Evolutionary conservation across 2,329 filamentous ascomycete species (phyloP).

Genomic region (Ophiostoma tasmaniense): DNA sequence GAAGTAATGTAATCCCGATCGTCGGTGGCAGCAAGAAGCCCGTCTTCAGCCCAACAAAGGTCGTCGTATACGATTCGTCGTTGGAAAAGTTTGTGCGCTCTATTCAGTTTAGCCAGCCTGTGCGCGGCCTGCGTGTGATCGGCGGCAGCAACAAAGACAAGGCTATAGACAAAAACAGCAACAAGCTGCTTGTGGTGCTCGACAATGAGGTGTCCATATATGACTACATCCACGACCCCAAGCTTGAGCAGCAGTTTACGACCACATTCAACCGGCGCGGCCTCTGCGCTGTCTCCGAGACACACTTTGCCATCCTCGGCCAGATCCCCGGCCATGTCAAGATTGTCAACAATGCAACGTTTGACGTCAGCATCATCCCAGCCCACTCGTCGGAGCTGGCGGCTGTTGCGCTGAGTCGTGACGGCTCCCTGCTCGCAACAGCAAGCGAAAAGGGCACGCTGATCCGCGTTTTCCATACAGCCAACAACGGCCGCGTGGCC

Average conservation of each 20-base stretch:
- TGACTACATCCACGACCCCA: constrained; percentile 63
- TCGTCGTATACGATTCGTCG: constrained; percentile 74
- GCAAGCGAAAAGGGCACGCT: constrained; percentile 89
- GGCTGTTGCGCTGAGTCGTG: constrained; percentile 69
- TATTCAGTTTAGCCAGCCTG: constrained; percentile 56
- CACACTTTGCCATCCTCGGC: constrained; percentile 73
- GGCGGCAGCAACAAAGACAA: constrained; percentile 32
- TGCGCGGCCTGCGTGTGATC: constrained; percentile 71
- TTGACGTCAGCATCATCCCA: constrained; percentile 86
- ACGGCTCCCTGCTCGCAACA: constrained; percentile 76
- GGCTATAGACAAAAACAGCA: neutral
- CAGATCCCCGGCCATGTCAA: constrained; percentile 82
- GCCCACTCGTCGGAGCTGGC: constrained; percentile 74
- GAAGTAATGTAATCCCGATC: constrained; percentile 77
- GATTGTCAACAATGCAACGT: constrained; percentile 66
- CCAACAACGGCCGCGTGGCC: constrained; percentile 68
- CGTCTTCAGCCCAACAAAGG: constrained; percentile 78
- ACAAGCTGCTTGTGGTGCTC: constrained; percentile 70
- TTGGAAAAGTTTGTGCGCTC: constrained; percentile 49
- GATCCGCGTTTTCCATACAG: constrained; percentile 74
- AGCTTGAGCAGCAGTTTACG: constrained; percentile 66
- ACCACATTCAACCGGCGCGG: constrained; percentile 79
- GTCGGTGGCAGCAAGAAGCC: constrained; percentile 81
- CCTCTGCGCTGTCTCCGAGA: constrained; percentile 66
- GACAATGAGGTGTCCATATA: constrained; percentile 77